Base-by-base conservation (phyloP, 2,329 filamentous ascomycete genomes). In the Penicillium sp. region DNA sequence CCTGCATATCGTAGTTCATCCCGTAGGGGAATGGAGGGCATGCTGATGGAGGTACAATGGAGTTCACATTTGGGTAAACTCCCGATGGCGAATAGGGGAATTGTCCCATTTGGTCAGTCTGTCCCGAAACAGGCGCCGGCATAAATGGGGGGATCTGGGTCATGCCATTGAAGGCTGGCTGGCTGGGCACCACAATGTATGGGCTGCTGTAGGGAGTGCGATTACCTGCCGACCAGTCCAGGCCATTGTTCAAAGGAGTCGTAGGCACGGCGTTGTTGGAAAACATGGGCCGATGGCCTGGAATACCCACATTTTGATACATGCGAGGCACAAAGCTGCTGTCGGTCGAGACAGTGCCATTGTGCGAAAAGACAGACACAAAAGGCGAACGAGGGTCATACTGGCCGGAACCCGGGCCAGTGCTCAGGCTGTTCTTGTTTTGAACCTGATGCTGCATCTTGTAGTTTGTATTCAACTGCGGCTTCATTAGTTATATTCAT, bases 1-100 rank as follows among this genome's bases (percentile, higher is more conserved):
- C 66, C 38, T 70, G 66, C 24, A 70, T 54, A 25, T 71, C 69
- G 35, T 63, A 59, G 47, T 65, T 65, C 54, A 69, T 49, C 28
- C 64, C 44, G 55, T 71, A 72, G 1, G 69, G 69, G 64, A 44
- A 58, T 1, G 68, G 68, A 20, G 64, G 52, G 44, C 72, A 73
- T 2, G 63, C 50, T 18, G 60, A 55, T 4, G 66, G 63, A 24
- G 66, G 63, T 25, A 66, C 53, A 50, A 73, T 64, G 27, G 62
- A 58, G 41, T 66, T 61, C 47, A 72, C 65, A 35, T 59, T 66
- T 6, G 67, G 65, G 50, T 71, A 74, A 44, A 74, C 60, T 32
- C 62, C 61, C 33, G 62, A 59, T 4, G 67, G 60, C 18, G 71
- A 31, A 57, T 74, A 75, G 6, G 67, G 68, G 35, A 66, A 55